Percentiles rank a stretch among this genome's conserved stretches.
phyloP scores from a whole-genome alignment of 306 rosid species.

The Arachis hypogaea region DNA sequence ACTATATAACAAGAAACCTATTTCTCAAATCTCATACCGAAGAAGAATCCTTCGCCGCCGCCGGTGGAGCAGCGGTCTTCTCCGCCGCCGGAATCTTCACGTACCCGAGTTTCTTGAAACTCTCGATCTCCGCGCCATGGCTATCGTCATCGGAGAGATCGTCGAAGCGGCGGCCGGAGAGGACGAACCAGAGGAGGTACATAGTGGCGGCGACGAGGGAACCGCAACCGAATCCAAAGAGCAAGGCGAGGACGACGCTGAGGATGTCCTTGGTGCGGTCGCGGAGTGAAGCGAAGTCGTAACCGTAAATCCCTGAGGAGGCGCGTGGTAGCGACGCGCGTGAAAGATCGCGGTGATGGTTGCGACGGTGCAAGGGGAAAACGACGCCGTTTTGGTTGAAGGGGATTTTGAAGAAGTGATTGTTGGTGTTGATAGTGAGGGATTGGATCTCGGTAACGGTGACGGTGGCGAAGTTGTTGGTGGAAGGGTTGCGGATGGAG shows the following conservation, averaged over 20 bases:
- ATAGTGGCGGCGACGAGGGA: slow-evolving; percentile 86
- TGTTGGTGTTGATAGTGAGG: neutral
- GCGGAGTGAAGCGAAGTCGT: slow-evolving; percentile 78
- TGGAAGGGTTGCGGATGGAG: slow-evolving; percentile 57
- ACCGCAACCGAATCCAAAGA: slow-evolving; percentile 92
- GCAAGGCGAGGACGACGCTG: slow-evolving; percentile 84
- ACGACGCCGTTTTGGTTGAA: slow-evolving; percentile 22
- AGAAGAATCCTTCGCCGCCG: slow-evolving; percentile 42
- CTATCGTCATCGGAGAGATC: slow-evolving; percentile 35
- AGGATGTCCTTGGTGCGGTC: slow-evolving; percentile 90
- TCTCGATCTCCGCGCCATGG: slow-evolving; percentile 31
- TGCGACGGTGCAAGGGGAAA: neutral
- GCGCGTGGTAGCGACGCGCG: slow-evolving; percentile 25
- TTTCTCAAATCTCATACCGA: slow-evolving; percentile 38
- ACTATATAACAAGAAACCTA: slow-evolving; percentile 1
- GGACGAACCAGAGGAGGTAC: slow-evolving; percentile 81
- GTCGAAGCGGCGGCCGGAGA: slow-evolving; percentile 53
- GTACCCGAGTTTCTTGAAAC: slow-evolving; percentile 73
- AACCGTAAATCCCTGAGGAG: slow-evolving; percentile 47
- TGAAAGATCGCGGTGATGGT: neutral
- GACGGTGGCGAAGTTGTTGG: slow-evolving; percentile 52
- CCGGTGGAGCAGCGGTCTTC: slow-evolving; percentile 14
- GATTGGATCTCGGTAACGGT: slow-evolving; percentile 59
- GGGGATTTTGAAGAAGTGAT: slow-evolving; percentile 33
- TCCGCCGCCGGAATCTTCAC: slow-evolving; percentile 60